These are phyloP conservation scores for Cinnamomum chago DNA, from an alignment of 164 flowering plant genomes.

Conservation along the genomic window DNA sequence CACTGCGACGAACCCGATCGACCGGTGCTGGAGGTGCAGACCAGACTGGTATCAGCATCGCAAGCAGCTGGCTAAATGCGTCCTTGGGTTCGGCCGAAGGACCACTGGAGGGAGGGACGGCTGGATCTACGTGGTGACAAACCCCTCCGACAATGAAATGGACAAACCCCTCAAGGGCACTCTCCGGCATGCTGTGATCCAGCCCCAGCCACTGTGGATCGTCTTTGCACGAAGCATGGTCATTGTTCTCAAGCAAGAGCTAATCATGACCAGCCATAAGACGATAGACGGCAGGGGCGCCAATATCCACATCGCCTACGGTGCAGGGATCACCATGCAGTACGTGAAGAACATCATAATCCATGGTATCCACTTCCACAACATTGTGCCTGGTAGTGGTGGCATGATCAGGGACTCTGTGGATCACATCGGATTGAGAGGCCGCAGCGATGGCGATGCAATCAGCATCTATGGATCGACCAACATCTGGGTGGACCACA, in stretches of 20 bases:
- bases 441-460: conserved; percentile 66
- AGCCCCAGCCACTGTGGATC: conserved; percentile 59
- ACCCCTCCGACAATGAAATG: conserved; percentile 44
- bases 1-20: conserved; percentile 69
- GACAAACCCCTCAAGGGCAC: conserved; percentile 67
- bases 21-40: conserved; percentile 71
- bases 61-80: conserved; percentile 48
- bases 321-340: conserved; percentile 68
- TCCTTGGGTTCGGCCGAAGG: conserved; percentile 48
- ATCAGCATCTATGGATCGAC: conserved; percentile 53
- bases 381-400: conserved; percentile 39
- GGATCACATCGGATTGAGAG: conserved; percentile 48
- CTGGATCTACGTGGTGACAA: conserved; percentile 43
- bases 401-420: conserved; percentile 61
- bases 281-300: conserved; percentile 31
- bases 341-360: conserved; percentile 59
- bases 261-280: conserved; percentile 29
- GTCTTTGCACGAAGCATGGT: conserved; percentile 44
- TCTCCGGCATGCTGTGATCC: conserved; percentile 71
- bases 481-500: conserved; percentile 64
- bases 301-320: conserved; percentile 53
- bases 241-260: conserved; percentile 45
- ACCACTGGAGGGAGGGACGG: conserved; percentile 60
- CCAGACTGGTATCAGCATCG: conserved; percentile 45
- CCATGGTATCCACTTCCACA: conserved; percentile 61